Evolutionary conservation across 2,329 filamentous ascomycete genomes (phyloP).

Genomic region (Sclerotinia minor): DNA sequence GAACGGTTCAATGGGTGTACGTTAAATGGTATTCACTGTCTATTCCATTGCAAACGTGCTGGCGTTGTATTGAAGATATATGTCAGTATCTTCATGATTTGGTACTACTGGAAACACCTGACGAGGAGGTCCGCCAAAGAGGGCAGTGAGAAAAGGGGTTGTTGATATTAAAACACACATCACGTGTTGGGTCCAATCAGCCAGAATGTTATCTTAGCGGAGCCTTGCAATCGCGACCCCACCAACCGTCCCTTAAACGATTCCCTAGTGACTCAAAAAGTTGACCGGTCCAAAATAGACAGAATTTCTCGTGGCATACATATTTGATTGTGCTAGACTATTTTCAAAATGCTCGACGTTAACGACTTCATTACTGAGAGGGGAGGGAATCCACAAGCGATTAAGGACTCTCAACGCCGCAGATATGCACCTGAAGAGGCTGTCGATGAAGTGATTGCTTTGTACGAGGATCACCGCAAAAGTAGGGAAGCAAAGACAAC

Average conservation of each 20-base stretch:
- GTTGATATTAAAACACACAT: not conserved
- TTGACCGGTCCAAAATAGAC: not conserved
- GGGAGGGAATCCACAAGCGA: constrained; percentile 86
- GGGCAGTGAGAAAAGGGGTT: constrained; percentile 17
- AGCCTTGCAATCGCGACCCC: constrained; percentile 22
- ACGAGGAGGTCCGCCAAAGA: not conserved
- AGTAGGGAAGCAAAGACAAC: constrained; percentile 49
- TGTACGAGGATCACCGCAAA: constrained; percentile 83
- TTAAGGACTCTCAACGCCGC: constrained; percentile 86
- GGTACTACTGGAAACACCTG: not conserved
- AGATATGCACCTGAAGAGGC: constrained; percentile 77
- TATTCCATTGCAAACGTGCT: not conserved
- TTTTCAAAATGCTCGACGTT: constrained; percentile 67
- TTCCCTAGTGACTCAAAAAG: constrained; percentile 26
- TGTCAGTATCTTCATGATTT: not conserved
- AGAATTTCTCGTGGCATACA: constrained; percentile 10
- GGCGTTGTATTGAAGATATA: constrained; percentile 6
- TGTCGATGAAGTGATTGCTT: constrained; percentile 85
- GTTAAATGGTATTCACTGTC: constrained; percentile 1
- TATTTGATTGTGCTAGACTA: constrained; percentile 16
- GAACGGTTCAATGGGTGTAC: constrained; percentile 2
- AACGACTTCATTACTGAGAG: constrained; percentile 80
- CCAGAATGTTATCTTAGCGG: constrained; percentile 27
- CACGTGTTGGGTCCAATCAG: constrained; percentile 11
- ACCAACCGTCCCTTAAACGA: constrained; percentile 24